phyloP scores from a whole-genome alignment of 2,329 filamentous ascomycete species.

The Pseudodiploospora longispora region DNA sequence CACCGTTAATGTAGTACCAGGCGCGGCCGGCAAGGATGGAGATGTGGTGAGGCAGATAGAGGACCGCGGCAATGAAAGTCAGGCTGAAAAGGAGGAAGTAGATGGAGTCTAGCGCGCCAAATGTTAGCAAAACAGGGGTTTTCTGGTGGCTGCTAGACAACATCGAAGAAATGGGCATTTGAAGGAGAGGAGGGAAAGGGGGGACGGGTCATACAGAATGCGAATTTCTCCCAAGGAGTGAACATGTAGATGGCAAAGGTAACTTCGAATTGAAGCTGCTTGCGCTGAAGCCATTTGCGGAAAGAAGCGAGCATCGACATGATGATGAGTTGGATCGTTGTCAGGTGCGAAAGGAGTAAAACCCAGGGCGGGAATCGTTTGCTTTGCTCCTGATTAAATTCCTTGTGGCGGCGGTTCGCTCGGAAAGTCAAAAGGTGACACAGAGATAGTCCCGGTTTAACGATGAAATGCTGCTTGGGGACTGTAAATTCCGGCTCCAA shows the following conservation, averaged over 20 bases:
- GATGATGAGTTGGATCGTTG: slow-evolving; percentile 9
- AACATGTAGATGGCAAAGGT: slow-evolving; percentile 97
- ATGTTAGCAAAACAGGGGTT: not conserved
- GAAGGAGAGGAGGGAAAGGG: not conserved
- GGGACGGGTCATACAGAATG: slow-evolving; percentile 67
- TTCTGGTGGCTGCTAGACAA: not conserved
- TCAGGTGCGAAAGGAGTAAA: not conserved
- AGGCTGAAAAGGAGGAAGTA: slow-evolving; percentile 85
- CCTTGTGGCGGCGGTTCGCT: too few relatives aligned
- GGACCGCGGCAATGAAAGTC: slow-evolving; percentile 73
- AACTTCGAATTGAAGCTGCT: slow-evolving; percentile 97
- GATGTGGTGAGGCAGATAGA: slow-evolving; percentile 92
- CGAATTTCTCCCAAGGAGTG: slow-evolving; percentile 89
- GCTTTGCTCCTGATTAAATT: too few relatives aligned
- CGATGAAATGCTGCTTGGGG: too few relatives aligned
- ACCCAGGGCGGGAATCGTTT: too few relatives aligned
- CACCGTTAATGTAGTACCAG: slow-evolving; percentile 92
- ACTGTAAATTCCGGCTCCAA: too few relatives aligned
- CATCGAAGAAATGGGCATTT: not conserved
- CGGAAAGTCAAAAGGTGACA: too few relatives aligned
- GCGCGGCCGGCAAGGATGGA: slow-evolving; percentile 72
- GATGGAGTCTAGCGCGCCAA: slow-evolving; percentile 61
- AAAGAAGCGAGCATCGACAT: slow-evolving; percentile 43
- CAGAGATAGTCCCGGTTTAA: too few relatives aligned
- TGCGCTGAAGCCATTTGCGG: slow-evolving; percentile 81